A percentile compares a stretch with the other conserved stretches of the same genome.
Evolutionary conservation across 768 basidiomycete species (phyloP).

Genomic region (Leccinum broughii): DNA sequence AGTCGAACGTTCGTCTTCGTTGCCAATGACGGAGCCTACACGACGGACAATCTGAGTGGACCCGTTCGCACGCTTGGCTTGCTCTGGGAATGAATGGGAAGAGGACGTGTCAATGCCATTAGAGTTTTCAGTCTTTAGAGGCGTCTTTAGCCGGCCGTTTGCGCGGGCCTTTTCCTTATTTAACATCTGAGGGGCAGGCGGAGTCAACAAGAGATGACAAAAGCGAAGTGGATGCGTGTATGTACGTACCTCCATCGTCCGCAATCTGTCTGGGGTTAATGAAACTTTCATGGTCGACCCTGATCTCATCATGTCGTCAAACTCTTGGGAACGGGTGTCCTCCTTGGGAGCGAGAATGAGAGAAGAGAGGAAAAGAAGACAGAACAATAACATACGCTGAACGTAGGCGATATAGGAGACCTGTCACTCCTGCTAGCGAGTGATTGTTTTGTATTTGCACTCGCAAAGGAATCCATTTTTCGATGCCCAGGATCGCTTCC

Average conservation of each 20-base stretch:
- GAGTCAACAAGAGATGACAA: conserved; percentile 12
- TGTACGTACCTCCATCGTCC: conserved; percentile 84
- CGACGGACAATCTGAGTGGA: conserved; percentile 51
- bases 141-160: conserved; percentile 30
- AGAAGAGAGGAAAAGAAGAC: conserved; percentile 1
- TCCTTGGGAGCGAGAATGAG: conserved; percentile 41
- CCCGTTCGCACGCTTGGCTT: conserved; percentile 24
- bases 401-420: conserved; percentile 36
- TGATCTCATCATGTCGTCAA: conserved; percentile 91
- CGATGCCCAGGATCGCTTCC: conserved; percentile 53
- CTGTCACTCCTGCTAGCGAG: conserved; percentile 33
- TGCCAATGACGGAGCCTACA: conserved; percentile 65
- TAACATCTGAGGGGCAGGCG: conserved; percentile 47
- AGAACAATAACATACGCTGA: conserved; percentile 30
- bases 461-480: conserved; percentile 54
- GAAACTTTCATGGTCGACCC: conserved; percentile 94
- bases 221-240: conserved; percentile 26
- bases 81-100: conserved; percentile 22
- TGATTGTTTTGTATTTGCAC: conserved; percentile 47
- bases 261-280: conserved; percentile 89
- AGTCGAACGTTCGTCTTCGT: conserved; percentile 45
- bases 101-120: conserved; percentile 19
- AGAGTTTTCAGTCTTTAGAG: conserved; percentile 25
- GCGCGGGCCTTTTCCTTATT: conserved; percentile 66
- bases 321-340: conserved; percentile 67